Base-by-base conservation (phyloP, 2,329 filamentous ascomycete genomes). In the Lecanoromycetidae sp. region DNA sequence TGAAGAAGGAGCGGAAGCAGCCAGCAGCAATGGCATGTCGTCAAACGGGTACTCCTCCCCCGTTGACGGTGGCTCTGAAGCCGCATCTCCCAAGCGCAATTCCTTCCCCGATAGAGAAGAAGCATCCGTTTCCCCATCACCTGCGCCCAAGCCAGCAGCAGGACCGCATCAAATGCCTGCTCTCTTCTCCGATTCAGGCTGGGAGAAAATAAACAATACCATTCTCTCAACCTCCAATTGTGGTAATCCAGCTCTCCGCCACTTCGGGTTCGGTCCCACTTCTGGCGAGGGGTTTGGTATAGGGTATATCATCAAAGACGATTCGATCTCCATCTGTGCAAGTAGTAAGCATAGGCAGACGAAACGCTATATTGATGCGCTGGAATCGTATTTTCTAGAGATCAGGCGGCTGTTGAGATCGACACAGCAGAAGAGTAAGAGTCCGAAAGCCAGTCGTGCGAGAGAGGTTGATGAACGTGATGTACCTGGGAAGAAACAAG, bases 201-300 rank as follows among this genome's bases (percentile, higher is more conserved):
- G 88, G 87, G 90, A 96, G 64, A 88, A 84, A 61, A 77, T 95
- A 55, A 96, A 96, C 70, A 93, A 77, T 53, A 96, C 90, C 7
- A 86, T 96, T 54, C 71, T 98, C 32, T 94, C 86, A 5, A 96
- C 91, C 0, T 95, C 88, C n/a, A 98, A 98, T 71, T 98, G 91
- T 65, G 91, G 91, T 50, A 98, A 96, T 65, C 91, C 91, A 0
- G 87, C 83, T 0, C 78, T 98, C 15, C 80, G 91, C 2, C 90
- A 96, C 58, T 98, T 98, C 58, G 91, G 91, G 3, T 98, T 98
- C 61, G 91, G 91, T 0, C 91, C 91, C 1, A 94, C 90, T 0
- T 90, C 85, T 0, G 90, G 81, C 2, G 87, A 95, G 55, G 91
- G 91, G 0, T 96, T 96, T 60, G 91, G 91, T 25, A 95, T 98